Percentiles rank a stretch among this genome's conserved stretches.
phyloP scores from a whole-genome alignment of 2,329 filamentous ascomycete species.

The Fusarium redolens region DNA sequence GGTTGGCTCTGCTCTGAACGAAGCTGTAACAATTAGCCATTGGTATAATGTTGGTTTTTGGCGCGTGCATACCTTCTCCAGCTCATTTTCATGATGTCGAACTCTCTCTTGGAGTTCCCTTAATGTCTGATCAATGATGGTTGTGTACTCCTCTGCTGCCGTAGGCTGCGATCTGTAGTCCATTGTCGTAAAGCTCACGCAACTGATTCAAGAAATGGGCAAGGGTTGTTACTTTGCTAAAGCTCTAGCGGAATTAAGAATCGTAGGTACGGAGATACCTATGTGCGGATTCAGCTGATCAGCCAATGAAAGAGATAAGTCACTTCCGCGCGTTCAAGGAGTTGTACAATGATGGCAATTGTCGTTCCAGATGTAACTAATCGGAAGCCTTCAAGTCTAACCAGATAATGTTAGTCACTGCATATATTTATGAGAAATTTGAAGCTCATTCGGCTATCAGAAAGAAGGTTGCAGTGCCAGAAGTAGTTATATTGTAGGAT shows the following conservation, averaged over 20 bases:
- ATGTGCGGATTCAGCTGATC: background rate
- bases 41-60: background rate
- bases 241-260: background rate
- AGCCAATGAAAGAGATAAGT: background rate
- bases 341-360: background rate
- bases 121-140: slow-evolving; percentile 74
- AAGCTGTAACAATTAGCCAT: slow-evolving; percentile 40
- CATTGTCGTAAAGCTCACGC: slow-evolving; percentile 31
- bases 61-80: slow-evolving; percentile 56
- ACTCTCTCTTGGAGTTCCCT: slow-evolving; percentile 72
- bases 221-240: background rate
- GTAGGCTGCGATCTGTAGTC: slow-evolving; percentile 40
- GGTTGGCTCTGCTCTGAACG: slow-evolving; percentile 40
- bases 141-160: slow-evolving; percentile 47
- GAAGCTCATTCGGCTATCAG: background rate
- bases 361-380: background rate
- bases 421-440: background rate
- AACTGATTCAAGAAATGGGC: background rate
- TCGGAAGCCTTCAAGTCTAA: background rate
- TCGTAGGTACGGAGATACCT: background rate
- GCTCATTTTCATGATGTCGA: slow-evolving; percentile 62
- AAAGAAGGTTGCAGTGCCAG: background rate
- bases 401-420: background rate
- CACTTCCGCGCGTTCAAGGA: slow-evolving; percentile 1
- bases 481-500: background rate